These are phyloP conservation scores for Trametes villosa DNA, from an alignment of 768 basidiomycete genomes.

Conservation along the genomic window DNA sequence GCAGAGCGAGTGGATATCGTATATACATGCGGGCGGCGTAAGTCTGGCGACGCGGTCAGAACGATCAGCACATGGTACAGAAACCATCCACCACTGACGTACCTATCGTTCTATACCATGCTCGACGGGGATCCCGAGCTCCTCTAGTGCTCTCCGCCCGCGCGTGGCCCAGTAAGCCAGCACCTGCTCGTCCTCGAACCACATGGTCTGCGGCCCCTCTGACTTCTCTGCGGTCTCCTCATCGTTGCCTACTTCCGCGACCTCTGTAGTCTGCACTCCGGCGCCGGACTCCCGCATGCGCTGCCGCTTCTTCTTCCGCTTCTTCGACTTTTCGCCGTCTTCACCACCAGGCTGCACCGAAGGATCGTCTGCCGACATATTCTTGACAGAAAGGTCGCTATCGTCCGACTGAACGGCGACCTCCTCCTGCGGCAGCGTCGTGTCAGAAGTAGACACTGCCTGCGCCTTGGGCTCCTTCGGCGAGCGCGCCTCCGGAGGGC, in stretches of 20 bases:
- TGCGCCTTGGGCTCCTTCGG: neutral
- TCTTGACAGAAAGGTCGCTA: conserved; percentile 8
- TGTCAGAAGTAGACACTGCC: neutral
- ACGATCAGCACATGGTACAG: too few species aligned
- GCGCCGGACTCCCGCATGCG: conserved; percentile 3
- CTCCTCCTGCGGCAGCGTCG: neutral
- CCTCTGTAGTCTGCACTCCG: neutral
- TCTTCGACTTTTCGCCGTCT: neutral
- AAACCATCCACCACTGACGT: neutral
- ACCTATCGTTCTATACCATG: conserved; percentile 44
- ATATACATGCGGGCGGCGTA: too few species aligned
- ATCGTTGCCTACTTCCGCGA: conserved; percentile 18
- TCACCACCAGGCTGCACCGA: neutral
- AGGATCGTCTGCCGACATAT: neutral
- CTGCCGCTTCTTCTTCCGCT: conserved; percentile 16
- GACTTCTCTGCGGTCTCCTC: neutral
- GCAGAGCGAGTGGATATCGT: too few species aligned
- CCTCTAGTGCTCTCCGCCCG: conserved; percentile 54
- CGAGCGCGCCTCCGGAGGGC: neutral
- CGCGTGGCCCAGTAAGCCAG: conserved; percentile 54
- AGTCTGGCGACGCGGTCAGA: too few species aligned
- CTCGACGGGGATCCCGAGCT: conserved; percentile 49
- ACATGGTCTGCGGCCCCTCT: conserved; percentile 35
- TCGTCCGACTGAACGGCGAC: conserved; percentile 2
- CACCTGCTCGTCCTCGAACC: conserved; percentile 55